Conservation (phyloP, 768 basidiomycete genomes). For the Cystobasidium onofrii region DNA sequence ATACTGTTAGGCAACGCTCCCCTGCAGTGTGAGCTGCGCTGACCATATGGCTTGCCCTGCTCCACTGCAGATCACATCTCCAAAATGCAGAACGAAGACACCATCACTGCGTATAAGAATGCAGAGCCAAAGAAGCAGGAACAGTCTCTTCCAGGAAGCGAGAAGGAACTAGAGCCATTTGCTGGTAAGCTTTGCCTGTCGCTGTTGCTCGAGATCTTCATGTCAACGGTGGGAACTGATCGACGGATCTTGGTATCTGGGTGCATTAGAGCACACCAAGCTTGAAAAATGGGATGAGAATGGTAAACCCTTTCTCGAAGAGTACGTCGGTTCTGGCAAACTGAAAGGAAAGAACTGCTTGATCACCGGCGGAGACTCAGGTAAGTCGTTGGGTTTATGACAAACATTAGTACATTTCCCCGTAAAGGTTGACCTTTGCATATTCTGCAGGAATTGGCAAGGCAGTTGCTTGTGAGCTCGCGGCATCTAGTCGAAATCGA, state of each 20-base stretch:
- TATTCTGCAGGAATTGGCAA: slow-evolving; percentile 34
- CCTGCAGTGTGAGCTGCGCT: not conserved
- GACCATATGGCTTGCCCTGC: not conserved
- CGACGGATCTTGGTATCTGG: not conserved
- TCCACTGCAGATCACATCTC: not conserved
- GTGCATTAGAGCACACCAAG: slow-evolving; percentile 20
- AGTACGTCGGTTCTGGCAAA: slow-evolving; percentile 55
- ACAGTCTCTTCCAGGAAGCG: slow-evolving; percentile 22
- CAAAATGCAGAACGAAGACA: slow-evolving; percentile 7
- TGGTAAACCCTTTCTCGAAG: slow-evolving; percentile 22
- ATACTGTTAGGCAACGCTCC: no score
- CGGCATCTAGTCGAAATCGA: not conserved
- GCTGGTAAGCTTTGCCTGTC: not conserved
- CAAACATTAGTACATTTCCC: not conserved
- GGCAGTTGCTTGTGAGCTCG: slow-evolving; percentile 28
- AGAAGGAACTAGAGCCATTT: slow-evolving; percentile 4
- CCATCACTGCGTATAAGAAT: slow-evolving; percentile 19
- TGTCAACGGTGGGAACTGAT: not conserved
- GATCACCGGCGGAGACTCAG: slow-evolving; percentile 53
- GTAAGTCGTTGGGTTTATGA: not conserved
- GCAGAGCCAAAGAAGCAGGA: slow-evolving; percentile 17
- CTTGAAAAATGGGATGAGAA: slow-evolving; percentile 23
- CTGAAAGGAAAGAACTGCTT: slow-evolving; percentile 51
- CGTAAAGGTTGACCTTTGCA: not conserved
- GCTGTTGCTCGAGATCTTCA: not conserved